Base-by-base conservation (phyloP, 1,139 yeast species). In the Arxiozyma bovina region DNA sequence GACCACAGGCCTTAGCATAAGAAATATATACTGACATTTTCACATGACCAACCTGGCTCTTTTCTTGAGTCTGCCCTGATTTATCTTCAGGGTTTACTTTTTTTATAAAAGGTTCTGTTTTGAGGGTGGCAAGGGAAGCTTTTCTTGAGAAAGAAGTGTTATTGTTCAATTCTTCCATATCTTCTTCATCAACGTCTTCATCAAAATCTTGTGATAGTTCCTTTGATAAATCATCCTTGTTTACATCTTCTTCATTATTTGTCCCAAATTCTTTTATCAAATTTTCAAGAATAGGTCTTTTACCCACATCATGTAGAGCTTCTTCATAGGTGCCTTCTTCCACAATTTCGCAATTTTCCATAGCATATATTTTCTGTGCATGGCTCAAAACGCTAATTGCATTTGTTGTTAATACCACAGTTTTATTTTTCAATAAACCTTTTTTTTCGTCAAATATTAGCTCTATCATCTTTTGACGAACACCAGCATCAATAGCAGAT, bases 401-500 rank as follows among this genome's bases (percentile, higher is more conserved):
- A 69, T 90, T 90, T 1, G 97, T 90, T 1, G 95, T 87, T 62
- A 90, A 75, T 45, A 90, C 74, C 58, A 82, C 79, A 53, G 96
- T 84, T 68, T 87, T 88, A n/a, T 83, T 69, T 45, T 78, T 75
- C 57, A 89, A 74, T 51, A 89, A 69, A 47, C 96, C 96, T 7
- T 55, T 57, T 27, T 75, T 67, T 38, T 80, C 77, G 22, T 88
- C 82, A 53, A 85, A 69, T 18, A 85, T 86, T 51, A 78, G 70
- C 42, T 76, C 74, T 53, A 81, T 78, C 57, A 89, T 76, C 58
- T 81, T 87, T 58, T 77, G 80, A 20, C 91, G 86, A 55, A 88
- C 95, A 70, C 88, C 90, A 50, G 91, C 85, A 73, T 89, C 94
- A 34, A 89, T 93, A 20, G 96, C 93, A 64, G 90, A 82, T 57